These are phyloP conservation scores for Cenococcum geophilum DNA, from an alignment of 495 filamentous ascomycete genomes.

Conservation along the genomic window DNA sequence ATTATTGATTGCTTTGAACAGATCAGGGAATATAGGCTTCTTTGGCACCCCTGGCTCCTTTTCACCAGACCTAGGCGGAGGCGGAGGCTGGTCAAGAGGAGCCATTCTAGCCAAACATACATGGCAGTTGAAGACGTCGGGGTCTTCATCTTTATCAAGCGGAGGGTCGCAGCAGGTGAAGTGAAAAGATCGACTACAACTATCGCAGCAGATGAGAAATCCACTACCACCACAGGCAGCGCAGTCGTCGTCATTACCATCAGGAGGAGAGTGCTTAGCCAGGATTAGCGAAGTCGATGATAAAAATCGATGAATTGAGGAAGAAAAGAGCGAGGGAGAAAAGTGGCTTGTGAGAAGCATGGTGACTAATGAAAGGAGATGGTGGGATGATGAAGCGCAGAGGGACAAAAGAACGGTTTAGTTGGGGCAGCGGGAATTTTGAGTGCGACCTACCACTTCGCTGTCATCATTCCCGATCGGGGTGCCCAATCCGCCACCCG, in stretches of 20 bases:
- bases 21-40: conserved; percentile 40
- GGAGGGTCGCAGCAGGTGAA: conserved; percentile 79
- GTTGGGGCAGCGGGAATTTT: conserved; percentile 25
- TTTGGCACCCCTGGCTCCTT: neutral
- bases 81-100: conserved; percentile 27
- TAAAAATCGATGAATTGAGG: conserved; percentile 22
- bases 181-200: conserved; percentile 80
- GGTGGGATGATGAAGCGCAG: conserved; percentile 23
- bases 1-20: conserved; percentile 55
- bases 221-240: conserved; percentile 73
- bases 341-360: conserved; percentile 22
- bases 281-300: conserved; percentile 21
- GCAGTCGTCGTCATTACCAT: conserved; percentile 77
- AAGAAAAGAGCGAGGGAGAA: conserved; percentile 18
- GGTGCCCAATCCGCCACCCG: conserved; percentile 22
- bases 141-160: conserved; percentile 55
- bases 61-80: neutral
- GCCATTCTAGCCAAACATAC: conserved; percentile 22
- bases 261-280: conserved; percentile 44
- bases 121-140: conserved; percentile 80
- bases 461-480: conserved; percentile 31
- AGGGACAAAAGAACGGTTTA: conserved; percentile 24
- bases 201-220: conserved; percentile 87
- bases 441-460: conserved; percentile 29
- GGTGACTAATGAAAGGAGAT: conserved; percentile 8